Percentiles rank a stretch among this genome's conserved stretches.
These are phyloP conservation scores for Gastrolobium bilobum DNA, from an alignment of 306 rosid genomes.

Conservation along the genomic window DNA sequence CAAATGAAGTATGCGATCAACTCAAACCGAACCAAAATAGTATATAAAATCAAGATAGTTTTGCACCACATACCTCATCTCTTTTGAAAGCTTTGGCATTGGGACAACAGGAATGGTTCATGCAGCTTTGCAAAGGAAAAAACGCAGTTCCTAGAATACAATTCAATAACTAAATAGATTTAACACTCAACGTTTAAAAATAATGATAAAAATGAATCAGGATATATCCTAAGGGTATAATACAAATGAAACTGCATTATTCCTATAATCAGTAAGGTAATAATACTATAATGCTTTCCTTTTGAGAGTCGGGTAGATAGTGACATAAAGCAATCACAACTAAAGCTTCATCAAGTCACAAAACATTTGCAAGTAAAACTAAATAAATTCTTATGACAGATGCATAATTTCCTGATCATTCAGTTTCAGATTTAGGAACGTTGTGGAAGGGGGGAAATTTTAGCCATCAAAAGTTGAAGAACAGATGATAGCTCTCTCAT, in stretches of 20 bases:
- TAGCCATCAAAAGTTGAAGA: background rate
- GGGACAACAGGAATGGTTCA: slow-evolving; percentile 96
- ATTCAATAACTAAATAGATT: background rate
- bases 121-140: slow-evolving; percentile 91
- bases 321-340: background rate
- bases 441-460: background rate
- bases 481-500: slow-evolving; percentile 10
- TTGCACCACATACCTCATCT: slow-evolving; percentile 72
- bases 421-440: background rate
- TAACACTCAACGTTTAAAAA: background rate
- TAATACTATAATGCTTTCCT: slow-evolving; percentile 10
- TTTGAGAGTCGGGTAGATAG: background rate
- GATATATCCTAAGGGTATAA: background rate
- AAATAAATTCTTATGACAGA: background rate
- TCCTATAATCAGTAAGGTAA: slow-evolving; percentile 23
- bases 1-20: slow-evolving; percentile 28
- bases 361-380: slow-evolving; percentile 13
- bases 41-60: slow-evolving; percentile 28
- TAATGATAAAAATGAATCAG: background rate
- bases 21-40: slow-evolving; percentile 17
- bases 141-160: slow-evolving; percentile 81
- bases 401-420: background rate
- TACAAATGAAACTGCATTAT: slow-evolving; percentile 24
- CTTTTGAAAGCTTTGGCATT: slow-evolving; percentile 96
- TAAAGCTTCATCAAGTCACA: slow-evolving; percentile 19